A percentile compares a stretch with the other conserved stretches of the same genome.
Evolutionary conservation across 2,329 filamentous ascomycete genomes (phyloP).

Genomic region (Aspergillus pseudotamarii): DNA sequence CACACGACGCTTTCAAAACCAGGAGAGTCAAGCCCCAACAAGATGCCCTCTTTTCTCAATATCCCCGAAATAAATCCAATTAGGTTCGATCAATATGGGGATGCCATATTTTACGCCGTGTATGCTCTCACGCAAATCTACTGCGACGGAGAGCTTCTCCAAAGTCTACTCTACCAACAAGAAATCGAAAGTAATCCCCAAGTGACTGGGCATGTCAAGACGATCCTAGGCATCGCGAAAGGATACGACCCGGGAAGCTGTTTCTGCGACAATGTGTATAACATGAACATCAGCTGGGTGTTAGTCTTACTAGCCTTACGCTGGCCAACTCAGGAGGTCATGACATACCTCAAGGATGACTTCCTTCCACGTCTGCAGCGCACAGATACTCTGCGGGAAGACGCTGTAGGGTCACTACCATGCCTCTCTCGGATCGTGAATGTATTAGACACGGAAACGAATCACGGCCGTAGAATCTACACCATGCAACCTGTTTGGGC

Average conservation of each 20-base stretch:
- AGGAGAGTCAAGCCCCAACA: not conserved
- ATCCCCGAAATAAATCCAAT: not conserved
- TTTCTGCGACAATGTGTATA: not conserved
- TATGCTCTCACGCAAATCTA: not conserved
- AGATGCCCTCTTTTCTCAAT: not conserved
- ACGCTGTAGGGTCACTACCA: not conserved
- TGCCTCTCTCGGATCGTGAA: not conserved
- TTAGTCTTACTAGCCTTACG: not conserved
- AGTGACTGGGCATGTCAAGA: not conserved
- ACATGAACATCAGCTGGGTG: not conserved
- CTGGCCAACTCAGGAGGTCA: not conserved
- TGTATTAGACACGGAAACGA: not conserved
- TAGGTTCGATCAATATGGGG: not conserved
- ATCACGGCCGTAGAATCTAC: not conserved
- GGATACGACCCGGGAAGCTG: not conserved
- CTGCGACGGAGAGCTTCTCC: not conserved
- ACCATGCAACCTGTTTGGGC: not conserved
- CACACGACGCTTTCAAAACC: not conserved
- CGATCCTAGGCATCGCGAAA: not conserved
- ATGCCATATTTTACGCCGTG: not conserved
- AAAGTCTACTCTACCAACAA: not conserved
- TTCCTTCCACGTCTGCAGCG: not conserved
- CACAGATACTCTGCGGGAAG: not conserved
- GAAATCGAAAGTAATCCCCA: not conserved
- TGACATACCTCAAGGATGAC: not conserved